phyloP scores from a whole-genome alignment of 768 basidiomycete species.

The Phylloporus arenicola region DNA sequence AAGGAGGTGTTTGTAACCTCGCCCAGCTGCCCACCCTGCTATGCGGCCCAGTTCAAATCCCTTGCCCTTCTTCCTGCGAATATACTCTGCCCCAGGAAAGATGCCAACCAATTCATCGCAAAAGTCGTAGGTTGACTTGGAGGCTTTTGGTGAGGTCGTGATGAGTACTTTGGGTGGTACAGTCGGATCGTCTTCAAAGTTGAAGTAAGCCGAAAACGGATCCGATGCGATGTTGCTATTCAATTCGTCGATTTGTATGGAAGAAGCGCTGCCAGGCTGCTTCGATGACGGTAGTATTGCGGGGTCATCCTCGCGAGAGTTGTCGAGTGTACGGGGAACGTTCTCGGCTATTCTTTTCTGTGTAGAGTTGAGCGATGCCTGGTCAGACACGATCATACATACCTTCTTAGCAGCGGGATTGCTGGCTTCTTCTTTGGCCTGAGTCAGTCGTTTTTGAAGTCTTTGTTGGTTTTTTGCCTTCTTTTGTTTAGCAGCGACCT shows the following conservation, averaged over 20 bases:
- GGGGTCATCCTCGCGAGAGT: constrained; percentile 81
- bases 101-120: constrained; percentile 86
- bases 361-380: background rate
- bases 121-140: constrained; percentile 86
- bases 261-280: constrained; percentile 27
- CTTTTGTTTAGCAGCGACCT: constrained; percentile 66
- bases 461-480: constrained; percentile 76
- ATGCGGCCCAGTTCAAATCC: constrained; percentile 89
- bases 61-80: constrained; percentile 79
- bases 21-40: constrained; percentile 86
- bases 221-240: constrained; percentile 68
- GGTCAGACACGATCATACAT: constrained; percentile 15
- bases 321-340: constrained; percentile 89
- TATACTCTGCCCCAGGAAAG: constrained; percentile 90
- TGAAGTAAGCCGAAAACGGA: constrained; percentile 74
- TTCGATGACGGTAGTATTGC: constrained; percentile 31
- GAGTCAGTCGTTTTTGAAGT: constrained; percentile 72
- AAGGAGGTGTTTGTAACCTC: constrained; percentile 83
- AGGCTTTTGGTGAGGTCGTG: constrained; percentile 85
- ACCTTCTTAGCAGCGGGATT: constrained; percentile 80
- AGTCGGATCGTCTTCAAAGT: constrained; percentile 57
- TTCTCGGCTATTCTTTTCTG: constrained; percentile 83
- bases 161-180: constrained; percentile 84
- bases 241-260: constrained; percentile 48
- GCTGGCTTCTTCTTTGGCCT: constrained; percentile 67